These are phyloP conservation scores for Pseudodiploospora longispora DNA, from an alignment of 2,329 filamentous ascomycete genomes.

Conservation along the genomic window DNA sequence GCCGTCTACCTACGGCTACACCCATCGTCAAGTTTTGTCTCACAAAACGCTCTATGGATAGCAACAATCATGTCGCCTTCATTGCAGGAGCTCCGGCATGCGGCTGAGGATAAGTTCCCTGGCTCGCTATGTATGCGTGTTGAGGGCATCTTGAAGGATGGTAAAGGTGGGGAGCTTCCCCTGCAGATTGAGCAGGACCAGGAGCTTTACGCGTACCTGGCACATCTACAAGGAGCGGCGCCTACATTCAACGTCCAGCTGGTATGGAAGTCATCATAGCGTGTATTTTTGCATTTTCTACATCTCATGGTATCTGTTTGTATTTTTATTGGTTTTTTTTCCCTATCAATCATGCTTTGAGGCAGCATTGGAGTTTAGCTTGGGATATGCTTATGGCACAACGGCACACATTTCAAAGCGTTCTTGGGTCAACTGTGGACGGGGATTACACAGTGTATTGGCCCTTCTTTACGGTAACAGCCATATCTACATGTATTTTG, in stretches of 20 bases:
- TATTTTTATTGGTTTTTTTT: too few relatives aligned
- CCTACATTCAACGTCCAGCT: conserved; percentile 37
- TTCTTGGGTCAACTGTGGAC: too few relatives aligned
- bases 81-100: conserved; percentile 53
- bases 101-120: conserved; percentile 53
- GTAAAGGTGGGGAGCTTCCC: conserved; percentile 50
- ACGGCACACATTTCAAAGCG: too few relatives aligned
- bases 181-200: conserved; percentile 62
- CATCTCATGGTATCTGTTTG: too few relatives aligned
- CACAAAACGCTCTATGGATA: conserved; percentile 53
- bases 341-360: too few relatives aligned
- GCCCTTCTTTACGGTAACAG: too few relatives aligned
- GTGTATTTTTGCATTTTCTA: too few relatives aligned
- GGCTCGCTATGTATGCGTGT: conserved; percentile 51
- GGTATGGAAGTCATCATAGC: conserved; percentile 20
- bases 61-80: conserved; percentile 51
- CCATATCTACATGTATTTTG: too few relatives aligned
- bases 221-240: conserved; percentile 45
- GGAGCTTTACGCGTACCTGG: conserved; percentile 64
- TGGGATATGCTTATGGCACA: too few relatives aligned
- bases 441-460: too few relatives aligned
- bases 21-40: conserved; percentile 49
- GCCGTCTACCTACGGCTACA: conserved; percentile 64
- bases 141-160: conserved; percentile 57
- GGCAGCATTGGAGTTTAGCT: too few relatives aligned